phyloP scores from a whole-genome alignment of 495 filamentous ascomycete genomes.

The Neurospora sp. region DNA sequence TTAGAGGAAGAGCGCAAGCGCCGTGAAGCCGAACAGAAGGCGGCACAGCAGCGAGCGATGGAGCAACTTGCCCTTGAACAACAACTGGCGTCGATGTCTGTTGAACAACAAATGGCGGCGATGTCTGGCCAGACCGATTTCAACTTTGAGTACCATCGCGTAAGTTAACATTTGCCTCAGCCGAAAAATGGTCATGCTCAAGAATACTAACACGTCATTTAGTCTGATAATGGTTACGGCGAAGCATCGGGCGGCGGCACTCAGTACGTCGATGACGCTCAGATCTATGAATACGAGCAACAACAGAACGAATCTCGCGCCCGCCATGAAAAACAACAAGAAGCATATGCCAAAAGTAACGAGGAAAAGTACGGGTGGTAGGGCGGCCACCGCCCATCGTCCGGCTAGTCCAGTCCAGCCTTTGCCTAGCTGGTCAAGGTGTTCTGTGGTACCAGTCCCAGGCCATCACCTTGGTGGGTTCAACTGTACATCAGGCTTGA shows the following conservation, averaged over 20 bases:
- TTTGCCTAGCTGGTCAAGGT: background rate
- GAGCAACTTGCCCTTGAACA: slow-evolving; percentile 33
- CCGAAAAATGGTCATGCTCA: background rate
- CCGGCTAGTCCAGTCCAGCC: background rate
- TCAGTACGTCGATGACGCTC: slow-evolving; percentile 36
- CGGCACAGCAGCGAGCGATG: slow-evolving; percentile 32
- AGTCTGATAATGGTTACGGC: slow-evolving; percentile 35
- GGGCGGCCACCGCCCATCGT: slow-evolving; percentile 4
- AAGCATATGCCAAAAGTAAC: slow-evolving; percentile 8
- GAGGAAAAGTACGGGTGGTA: slow-evolving; percentile 24
- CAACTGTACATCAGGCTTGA: background rate
- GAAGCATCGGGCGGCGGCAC: slow-evolving; percentile 23
- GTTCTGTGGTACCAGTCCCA: background rate
- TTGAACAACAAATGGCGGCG: slow-evolving; percentile 41
- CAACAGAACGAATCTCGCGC: slow-evolving; percentile 13
- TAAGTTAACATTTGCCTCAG: slow-evolving; percentile 17
- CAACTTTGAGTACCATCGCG: slow-evolving; percentile 43
- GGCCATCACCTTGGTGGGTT: background rate
- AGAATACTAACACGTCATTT: slow-evolving; percentile 5
- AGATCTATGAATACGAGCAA: slow-evolving; percentile 39
- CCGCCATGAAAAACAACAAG: slow-evolving; percentile 5
- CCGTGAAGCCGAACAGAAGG: slow-evolving; percentile 49
- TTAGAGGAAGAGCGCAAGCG: slow-evolving; percentile 53
- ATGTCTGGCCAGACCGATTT: slow-evolving; percentile 29
- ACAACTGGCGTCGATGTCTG: slow-evolving; percentile 35